Evolutionary conservation across 2,329 filamentous ascomycete species (phyloP).

Genomic region (Phyllosticta paracitricarpa): DNA sequence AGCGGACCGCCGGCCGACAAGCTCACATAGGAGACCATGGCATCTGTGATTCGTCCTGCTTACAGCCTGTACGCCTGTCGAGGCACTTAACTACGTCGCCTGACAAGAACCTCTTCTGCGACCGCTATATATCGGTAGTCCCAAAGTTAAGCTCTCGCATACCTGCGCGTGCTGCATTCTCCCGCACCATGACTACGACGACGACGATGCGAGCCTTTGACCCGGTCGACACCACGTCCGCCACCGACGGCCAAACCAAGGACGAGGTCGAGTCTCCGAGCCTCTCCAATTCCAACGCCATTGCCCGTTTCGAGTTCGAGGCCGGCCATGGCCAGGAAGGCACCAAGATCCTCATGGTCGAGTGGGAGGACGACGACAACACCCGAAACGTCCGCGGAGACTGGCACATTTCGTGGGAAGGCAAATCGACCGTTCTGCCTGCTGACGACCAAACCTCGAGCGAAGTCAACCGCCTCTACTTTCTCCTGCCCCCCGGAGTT

Average conservation of each 20-base stretch:
- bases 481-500: conserved; percentile 64
- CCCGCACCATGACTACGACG: conserved; percentile 21
- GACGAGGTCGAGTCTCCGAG: conserved; percentile 38
- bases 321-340: conserved; percentile 66
- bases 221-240: conserved; percentile 31
- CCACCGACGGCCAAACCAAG: conserved; percentile 19
- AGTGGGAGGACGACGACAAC: conserved; percentile 63
- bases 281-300: conserved; percentile 45
- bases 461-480: conserved; percentile 59
- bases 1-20: neutral
- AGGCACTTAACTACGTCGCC: neutral
- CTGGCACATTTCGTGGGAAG: conserved; percentile 79
- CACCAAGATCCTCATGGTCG: conserved; percentile 87
- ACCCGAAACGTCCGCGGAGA: conserved; percentile 39
- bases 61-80: neutral
- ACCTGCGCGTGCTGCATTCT: conserved; percentile 12
- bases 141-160: neutral
- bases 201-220: conserved; percentile 28
- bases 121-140: neutral
- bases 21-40: conserved; percentile 1
- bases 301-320: conserved; percentile 83
- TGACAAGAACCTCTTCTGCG: neutral
- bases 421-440: conserved; percentile 62
- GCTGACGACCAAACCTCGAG: conserved; percentile 46
- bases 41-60: conserved; percentile 1